phyloP scores from a whole-genome alignment of 805 yeast species.

The Teunomyces pallodes region DNA sequence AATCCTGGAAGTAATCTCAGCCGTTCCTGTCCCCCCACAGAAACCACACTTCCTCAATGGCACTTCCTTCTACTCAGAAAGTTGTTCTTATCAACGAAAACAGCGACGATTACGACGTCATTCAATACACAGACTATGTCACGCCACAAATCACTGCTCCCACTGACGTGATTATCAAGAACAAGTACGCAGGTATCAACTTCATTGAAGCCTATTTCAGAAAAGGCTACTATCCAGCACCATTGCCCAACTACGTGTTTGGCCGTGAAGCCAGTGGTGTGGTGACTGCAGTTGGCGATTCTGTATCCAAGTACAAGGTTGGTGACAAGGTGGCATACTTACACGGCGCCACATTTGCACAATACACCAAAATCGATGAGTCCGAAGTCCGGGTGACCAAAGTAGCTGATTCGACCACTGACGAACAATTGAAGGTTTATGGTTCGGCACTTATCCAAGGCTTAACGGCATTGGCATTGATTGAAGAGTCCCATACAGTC shows the following conservation, averaged over 20 bases:
- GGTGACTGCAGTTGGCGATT: slow-evolving; percentile 61
- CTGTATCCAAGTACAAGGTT: slow-evolving; percentile 51
- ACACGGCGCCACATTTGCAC: slow-evolving; percentile 59
- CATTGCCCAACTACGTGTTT: slow-evolving; percentile 52
- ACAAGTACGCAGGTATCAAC: slow-evolving; percentile 76
- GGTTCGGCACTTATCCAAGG: slow-evolving; percentile 71
- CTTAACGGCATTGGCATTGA: slow-evolving; percentile 73
- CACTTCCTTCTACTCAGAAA: slow-evolving; percentile 55
- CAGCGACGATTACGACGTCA: slow-evolving; percentile 55
- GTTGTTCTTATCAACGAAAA: slow-evolving; percentile 52
- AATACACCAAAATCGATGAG: slow-evolving; percentile 55
- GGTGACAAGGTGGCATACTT: slow-evolving; percentile 73
- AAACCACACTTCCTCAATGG: slow-evolving; percentile 3
- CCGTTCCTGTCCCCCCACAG: background rate
- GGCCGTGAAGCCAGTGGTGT: slow-evolving; percentile 78
- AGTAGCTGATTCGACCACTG: slow-evolving; percentile 47
- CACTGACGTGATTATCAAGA: slow-evolving; percentile 64
- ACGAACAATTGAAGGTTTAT: slow-evolving; percentile 49
- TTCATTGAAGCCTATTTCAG: slow-evolving; percentile 83
- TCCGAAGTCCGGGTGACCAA: slow-evolving; percentile 38
- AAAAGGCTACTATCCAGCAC: slow-evolving; percentile 66
- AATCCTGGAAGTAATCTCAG: too few species aligned
- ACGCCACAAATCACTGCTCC: slow-evolving; percentile 55
- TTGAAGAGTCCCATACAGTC: slow-evolving; percentile 63
- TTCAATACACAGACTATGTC: slow-evolving; percentile 56